A percentile compares a stretch with the other conserved stretches of the same genome.
phyloP scores from a whole-genome alignment of 2,329 filamentous ascomycete species.

The Kalaharituber pfeilii region DNA sequence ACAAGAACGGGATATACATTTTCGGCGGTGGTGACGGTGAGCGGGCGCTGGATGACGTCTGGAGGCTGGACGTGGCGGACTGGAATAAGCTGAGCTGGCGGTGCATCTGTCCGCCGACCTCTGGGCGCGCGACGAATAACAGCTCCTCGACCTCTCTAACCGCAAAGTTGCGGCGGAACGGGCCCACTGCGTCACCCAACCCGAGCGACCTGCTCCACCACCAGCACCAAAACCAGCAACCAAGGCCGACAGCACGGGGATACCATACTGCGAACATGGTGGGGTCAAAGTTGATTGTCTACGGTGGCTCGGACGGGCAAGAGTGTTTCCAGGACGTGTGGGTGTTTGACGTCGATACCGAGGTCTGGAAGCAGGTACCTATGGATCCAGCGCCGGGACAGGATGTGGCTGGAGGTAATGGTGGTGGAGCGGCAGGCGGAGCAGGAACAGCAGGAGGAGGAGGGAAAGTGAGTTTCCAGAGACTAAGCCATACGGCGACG shows the following conservation, averaged over 20 bases:
- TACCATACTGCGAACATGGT: constrained; percentile 61
- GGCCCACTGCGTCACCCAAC: background rate
- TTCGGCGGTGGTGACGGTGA: constrained; percentile 55
- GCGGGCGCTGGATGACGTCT: constrained; percentile 53
- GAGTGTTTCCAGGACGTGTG: constrained; percentile 59
- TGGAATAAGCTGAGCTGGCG: constrained; percentile 47
- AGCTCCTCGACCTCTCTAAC: constrained; percentile 5
- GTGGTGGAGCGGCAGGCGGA: background rate
- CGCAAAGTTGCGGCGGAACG: background rate
- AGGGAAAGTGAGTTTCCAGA: constrained; percentile 44
- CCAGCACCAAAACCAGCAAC: constrained; percentile 22
- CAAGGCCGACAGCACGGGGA: constrained; percentile 44
- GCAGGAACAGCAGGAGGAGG: constrained; percentile 12
- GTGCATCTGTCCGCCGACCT: constrained; percentile 36
- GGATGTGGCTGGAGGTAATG: background rate
- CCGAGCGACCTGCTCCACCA: constrained; percentile 16
- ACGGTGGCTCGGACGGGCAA: constrained; percentile 50
- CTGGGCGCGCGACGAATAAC: constrained; percentile 1
- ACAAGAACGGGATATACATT: constrained; percentile 54
- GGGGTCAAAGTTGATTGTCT: constrained; percentile 53
- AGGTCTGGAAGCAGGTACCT: constrained; percentile 40
- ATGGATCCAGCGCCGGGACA: background rate
- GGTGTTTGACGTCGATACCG: constrained; percentile 51
- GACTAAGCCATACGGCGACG: constrained; percentile 50
- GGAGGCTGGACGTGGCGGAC: constrained; percentile 53